Percentiles rank a stretch among this genome's conserved stretches.
phyloP scores from a whole-genome alignment of 2,329 filamentous ascomycete genomes.

The Diaporthe sp. region DNA sequence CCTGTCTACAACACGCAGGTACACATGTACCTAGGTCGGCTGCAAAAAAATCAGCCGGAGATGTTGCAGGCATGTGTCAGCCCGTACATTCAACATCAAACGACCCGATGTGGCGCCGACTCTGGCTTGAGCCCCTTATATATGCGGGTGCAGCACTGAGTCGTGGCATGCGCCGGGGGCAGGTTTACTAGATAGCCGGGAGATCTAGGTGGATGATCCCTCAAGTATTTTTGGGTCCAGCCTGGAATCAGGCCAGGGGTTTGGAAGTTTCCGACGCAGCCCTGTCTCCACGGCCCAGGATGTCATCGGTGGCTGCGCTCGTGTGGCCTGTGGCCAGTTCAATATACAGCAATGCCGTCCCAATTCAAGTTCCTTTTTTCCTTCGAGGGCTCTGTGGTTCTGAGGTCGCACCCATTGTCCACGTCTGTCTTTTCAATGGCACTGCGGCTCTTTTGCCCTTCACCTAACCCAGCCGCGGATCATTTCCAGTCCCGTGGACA shows the following conservation, averaged over 20 bases:
- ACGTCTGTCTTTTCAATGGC: slow-evolving; percentile 14
- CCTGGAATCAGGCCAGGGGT: slow-evolving; percentile 1
- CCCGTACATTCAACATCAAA: slow-evolving; percentile 30
- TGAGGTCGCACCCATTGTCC: background rate
- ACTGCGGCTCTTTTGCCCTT: background rate
- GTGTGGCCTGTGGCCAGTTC: slow-evolving; percentile 1
- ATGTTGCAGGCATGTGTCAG: slow-evolving; percentile 27
- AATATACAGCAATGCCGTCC: slow-evolving; percentile 8
- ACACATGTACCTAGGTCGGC: background rate
- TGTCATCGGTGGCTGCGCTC: background rate
- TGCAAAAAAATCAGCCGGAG: background rate
- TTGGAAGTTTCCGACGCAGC: slow-evolving; percentile 28
- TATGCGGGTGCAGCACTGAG: background rate
- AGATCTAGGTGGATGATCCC: slow-evolving; percentile 30
- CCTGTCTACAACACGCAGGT: background rate
- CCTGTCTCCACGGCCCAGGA: slow-evolving; percentile 24
- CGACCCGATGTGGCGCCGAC: slow-evolving; percentile 9
- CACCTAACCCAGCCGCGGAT: slow-evolving; percentile 25
- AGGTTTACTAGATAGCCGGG: slow-evolving; percentile 13
- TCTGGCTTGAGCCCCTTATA: slow-evolving; percentile 6
- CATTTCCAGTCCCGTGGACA: background rate
- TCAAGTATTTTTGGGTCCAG: slow-evolving; percentile 12
- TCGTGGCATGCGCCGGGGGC: slow-evolving; percentile 1
- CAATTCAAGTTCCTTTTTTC: background rate
- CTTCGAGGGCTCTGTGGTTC: background rate